phyloP scores from a whole-genome alignment of 306 rosid genomes.

The Pterocarpus macrocarpus region DNA sequence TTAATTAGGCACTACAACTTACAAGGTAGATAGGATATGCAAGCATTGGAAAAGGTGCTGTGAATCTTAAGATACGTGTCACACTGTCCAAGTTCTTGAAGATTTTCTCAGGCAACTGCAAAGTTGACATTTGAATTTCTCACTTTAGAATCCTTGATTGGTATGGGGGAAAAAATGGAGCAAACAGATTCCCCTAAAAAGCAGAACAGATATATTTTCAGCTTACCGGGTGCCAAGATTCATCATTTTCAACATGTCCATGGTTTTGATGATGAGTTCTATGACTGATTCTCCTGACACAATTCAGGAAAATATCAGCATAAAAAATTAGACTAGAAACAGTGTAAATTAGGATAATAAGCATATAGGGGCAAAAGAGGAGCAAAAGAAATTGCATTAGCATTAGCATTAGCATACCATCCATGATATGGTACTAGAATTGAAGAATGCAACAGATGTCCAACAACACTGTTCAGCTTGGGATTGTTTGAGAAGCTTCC shows the following conservation, averaged over 20 bases:
- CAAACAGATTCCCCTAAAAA: neutral
- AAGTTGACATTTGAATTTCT: conserved; percentile 32
- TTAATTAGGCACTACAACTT: conserved; percentile 47
- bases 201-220: neutral
- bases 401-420: conserved; percentile 67
- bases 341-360: conserved; percentile 10
- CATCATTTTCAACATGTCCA: conserved; percentile 95
- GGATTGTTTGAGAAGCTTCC: conserved; percentile 93
- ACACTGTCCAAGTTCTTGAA: conserved; percentile 66
- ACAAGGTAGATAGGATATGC: conserved; percentile 97
- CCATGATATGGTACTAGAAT: conserved; percentile 99
- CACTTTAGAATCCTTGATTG: conserved; percentile 25
- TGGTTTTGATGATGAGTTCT: conserved; percentile 98
- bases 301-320: conserved; percentile 26
- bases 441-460: conserved; percentile 97
- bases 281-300: conserved; percentile 89
- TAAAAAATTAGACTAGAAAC: conserved; percentile 6
- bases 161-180: neutral
- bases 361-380: conserved; percentile 21
- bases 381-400: neutral
- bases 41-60: conserved; percentile 90
- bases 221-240: conserved; percentile 95
- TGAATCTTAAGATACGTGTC: conserved; percentile 72
- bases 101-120: conserved; percentile 86
- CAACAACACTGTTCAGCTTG: conserved; percentile 82